A percentile compares a stretch with the other conserved stretches of the same genome.
Conservation (phyloP, 176 grass and related monocot species). For the Musa acuminata region DNA sequence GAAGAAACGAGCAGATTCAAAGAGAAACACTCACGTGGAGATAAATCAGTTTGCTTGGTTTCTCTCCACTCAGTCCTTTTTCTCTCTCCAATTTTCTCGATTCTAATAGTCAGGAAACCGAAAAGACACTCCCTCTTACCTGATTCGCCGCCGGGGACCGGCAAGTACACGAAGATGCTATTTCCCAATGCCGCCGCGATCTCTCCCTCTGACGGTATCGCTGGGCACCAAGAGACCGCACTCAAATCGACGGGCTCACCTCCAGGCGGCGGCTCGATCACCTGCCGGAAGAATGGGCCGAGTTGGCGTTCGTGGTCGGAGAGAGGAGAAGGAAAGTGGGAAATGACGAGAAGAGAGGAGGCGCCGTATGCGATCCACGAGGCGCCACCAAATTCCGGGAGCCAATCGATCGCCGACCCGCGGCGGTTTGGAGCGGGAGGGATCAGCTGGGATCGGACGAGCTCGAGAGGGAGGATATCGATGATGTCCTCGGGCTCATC, state of each 20-base stretch:
- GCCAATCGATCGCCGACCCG: constrained; percentile 52
- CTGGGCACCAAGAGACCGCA: constrained; percentile 69
- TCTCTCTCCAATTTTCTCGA: neutral
- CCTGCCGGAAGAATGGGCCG: constrained; percentile 62
- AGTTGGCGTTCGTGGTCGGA: neutral
- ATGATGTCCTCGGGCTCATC: neutral
- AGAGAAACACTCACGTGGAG: neutral
- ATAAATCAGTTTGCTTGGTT: neutral
- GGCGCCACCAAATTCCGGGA: constrained; percentile 59
- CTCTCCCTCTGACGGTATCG: constrained; percentile 36
- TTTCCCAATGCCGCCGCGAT: constrained; percentile 41
- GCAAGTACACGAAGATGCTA: constrained; percentile 47
- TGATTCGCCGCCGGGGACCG: constrained; percentile 29
- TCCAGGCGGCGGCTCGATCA: constrained; percentile 38
- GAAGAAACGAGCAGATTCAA: too few species aligned
- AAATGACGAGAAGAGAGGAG: constrained; percentile 50
- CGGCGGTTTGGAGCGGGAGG: constrained; percentile 62
- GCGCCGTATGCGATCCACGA: constrained; percentile 80
- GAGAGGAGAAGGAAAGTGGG: constrained; percentile 55
- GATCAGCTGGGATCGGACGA: constrained; percentile 48
- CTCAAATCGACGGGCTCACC: constrained; percentile 18
- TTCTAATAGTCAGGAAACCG: neutral
- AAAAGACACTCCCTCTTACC: constrained; percentile 15
- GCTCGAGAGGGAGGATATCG: constrained; percentile 45
- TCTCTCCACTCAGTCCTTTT: neutral